Conservation (phyloP, 2,329 filamentous ascomycete species). For the Apiospora rasikravindrae region DNA sequence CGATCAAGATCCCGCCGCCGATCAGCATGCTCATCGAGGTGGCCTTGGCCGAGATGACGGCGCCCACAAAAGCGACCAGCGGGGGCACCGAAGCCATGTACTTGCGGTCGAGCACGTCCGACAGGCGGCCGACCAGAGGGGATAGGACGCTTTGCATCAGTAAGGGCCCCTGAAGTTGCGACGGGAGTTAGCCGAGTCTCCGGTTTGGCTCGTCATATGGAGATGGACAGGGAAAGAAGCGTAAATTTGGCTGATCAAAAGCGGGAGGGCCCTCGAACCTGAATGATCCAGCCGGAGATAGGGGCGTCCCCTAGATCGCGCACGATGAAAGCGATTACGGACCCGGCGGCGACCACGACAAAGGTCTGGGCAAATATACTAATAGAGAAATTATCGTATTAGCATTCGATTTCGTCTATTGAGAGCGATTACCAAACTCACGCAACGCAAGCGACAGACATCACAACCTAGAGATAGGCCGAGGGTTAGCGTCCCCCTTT, state of each 20-base stretch:
- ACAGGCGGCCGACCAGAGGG: constrained; percentile 60
- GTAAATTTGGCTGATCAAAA: too few species aligned
- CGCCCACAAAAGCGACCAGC: constrained; percentile 57
- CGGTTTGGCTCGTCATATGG: background rate
- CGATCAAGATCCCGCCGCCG: constrained; percentile 62
- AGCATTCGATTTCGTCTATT: background rate
- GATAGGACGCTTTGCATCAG: constrained; percentile 63
- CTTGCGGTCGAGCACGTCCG: constrained; percentile 61
- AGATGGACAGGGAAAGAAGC: background rate
- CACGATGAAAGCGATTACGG: constrained; percentile 61
- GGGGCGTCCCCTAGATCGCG: constrained; percentile 56
- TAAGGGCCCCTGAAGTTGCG: constrained; percentile 60
- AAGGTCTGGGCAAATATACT: constrained; percentile 60
- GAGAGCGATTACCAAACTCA: background rate
- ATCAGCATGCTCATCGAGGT: constrained; percentile 61
- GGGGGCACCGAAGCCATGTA: constrained; percentile 57
- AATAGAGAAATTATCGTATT: background rate
- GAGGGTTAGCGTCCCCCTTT: background rate
- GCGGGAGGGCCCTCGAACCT: constrained; percentile 36
- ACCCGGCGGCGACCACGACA: constrained; percentile 60
- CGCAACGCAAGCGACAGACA: background rate
- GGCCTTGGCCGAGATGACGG: constrained; percentile 59
- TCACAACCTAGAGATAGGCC: background rate
- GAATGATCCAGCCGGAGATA: constrained; percentile 61
- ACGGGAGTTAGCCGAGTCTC: too few species aligned